A percentile compares a stretch with the other conserved stretches of the same genome.
Conservation (phyloP, 306 rosid species). For the Vachellia pachyceras region DNA sequence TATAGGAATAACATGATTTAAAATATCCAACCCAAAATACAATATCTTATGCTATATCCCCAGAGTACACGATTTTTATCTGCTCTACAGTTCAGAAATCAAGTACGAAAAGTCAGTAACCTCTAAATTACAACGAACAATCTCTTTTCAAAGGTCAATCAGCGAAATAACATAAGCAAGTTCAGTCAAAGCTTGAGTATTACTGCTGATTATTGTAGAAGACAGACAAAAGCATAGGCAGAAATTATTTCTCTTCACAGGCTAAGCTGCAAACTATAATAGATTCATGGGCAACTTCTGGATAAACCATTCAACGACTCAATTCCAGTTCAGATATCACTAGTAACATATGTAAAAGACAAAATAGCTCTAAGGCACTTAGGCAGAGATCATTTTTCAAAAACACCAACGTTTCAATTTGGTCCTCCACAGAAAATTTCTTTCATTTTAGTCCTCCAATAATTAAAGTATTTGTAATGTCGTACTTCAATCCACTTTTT, state of each 20-base stretch:
- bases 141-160: not conserved
- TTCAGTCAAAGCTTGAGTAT: not conserved
- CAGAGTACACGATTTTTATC: not conserved
- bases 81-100: not conserved
- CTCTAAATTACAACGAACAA: not conserved
- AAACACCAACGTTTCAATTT: not conserved
- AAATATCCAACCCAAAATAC: not conserved
- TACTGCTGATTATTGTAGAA: not conserved
- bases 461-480: not conserved
- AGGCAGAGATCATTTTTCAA: not conserved
- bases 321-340: not conserved
- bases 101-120: not conserved
- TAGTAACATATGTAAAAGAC: not conserved
- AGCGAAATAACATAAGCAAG: not conserved
- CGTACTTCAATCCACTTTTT: not conserved
- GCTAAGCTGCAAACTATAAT: constrained; percentile 1
- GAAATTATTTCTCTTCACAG: not conserved
- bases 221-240: not conserved
- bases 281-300: not conserved
- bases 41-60: not conserved
- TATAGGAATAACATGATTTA: not conserved
- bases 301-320: not conserved
- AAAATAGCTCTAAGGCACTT: not conserved
- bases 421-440: not conserved
- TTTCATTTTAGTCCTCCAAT: not conserved